Conservation (phyloP, 352 stramenopile species). For the Phytophthora crassamura region DNA sequence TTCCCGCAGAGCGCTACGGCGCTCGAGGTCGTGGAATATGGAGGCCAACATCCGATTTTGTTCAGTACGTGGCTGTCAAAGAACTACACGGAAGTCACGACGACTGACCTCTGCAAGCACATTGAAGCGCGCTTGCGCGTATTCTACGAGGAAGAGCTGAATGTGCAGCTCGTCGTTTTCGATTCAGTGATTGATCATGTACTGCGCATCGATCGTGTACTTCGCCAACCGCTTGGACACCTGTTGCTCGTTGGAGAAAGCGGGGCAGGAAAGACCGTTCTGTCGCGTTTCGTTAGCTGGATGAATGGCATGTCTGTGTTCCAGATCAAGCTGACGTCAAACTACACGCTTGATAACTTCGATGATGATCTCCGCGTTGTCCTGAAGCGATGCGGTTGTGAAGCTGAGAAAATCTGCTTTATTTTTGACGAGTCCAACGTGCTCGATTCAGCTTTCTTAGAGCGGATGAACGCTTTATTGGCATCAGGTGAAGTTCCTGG, state of each 20-base stretch:
- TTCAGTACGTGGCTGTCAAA: conserved; percentile 99
- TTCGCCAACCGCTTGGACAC: conserved; percentile 99
- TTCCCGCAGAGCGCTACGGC: conserved; percentile 84
- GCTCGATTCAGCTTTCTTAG: conserved; percentile 98
- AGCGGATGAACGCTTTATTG: conserved; percentile 99
- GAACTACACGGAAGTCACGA: conserved; percentile 95
- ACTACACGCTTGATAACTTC: conserved; percentile 99
- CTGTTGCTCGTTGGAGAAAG: conserved; percentile 98
- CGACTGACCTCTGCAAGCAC: conserved; percentile 95
- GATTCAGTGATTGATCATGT: conserved; percentile 99
- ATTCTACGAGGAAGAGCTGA: conserved; percentile 99
- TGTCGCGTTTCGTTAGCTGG: conserved; percentile 99
- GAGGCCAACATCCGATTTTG: conserved; percentile 93
- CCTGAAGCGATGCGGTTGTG: conserved; percentile 97
- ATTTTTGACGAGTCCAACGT: conserved; percentile 99
- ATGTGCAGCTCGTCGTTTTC: conserved; percentile 99
- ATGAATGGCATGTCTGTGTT: conserved; percentile 99
- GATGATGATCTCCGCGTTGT: conserved; percentile 98
- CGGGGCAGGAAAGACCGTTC: conserved; percentile 98
- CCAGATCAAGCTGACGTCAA: conserved; percentile 99
- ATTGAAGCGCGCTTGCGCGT: conserved; percentile 96
- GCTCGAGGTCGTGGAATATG: conserved; percentile 74
- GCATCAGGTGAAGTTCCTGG: conserved; percentile 99
- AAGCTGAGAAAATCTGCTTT: conserved; percentile 99
- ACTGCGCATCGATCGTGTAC: conserved; percentile 97